Evolutionary conservation across 2,329 filamentous ascomycete species (phyloP).

Genomic region (Diatrype stigma): DNA sequence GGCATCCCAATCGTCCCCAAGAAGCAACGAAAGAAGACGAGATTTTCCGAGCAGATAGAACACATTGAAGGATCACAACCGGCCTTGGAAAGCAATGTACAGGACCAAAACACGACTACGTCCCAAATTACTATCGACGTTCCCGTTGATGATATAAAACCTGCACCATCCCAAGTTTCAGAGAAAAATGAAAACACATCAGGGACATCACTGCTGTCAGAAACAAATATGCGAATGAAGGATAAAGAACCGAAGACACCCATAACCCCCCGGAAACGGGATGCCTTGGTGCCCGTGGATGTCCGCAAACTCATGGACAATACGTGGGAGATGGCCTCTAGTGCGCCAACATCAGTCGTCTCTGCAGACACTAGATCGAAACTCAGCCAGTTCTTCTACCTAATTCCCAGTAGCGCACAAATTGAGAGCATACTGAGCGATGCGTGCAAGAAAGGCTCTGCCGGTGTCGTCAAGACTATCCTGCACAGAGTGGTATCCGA

Average conservation of each 20-base stretch:
- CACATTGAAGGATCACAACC: too few relatives aligned
- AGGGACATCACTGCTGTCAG: background rate
- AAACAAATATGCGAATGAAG: background rate
- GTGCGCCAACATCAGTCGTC: slow-evolving; percentile 10
- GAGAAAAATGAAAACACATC: background rate
- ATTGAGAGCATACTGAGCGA: slow-evolving; percentile 1
- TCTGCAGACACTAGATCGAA: slow-evolving; percentile 3
- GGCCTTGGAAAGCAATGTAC: too few relatives aligned
- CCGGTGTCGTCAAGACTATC: slow-evolving; percentile 5
- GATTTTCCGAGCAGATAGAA: too few relatives aligned
- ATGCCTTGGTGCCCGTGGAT: slow-evolving; percentile 4
- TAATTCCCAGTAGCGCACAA: background rate
- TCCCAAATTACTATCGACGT: background rate
- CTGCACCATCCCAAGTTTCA: background rate
- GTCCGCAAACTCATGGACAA: slow-evolving; percentile 7
- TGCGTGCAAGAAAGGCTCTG: slow-evolving; percentile 4
- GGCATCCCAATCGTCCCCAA: too few relatives aligned
- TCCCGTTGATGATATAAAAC: background rate
- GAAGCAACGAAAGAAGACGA: too few relatives aligned
- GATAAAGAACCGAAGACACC: background rate
- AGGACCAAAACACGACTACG: background rate
- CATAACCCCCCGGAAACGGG: slow-evolving; percentile 3
- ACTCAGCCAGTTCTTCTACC: slow-evolving; percentile 2
- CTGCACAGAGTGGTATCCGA: slow-evolving; percentile 1
- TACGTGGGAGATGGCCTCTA: slow-evolving; percentile 10